Conservation (phyloP, 495 filamentous ascomycete species). For the Talaromyces adpressus region DNA sequence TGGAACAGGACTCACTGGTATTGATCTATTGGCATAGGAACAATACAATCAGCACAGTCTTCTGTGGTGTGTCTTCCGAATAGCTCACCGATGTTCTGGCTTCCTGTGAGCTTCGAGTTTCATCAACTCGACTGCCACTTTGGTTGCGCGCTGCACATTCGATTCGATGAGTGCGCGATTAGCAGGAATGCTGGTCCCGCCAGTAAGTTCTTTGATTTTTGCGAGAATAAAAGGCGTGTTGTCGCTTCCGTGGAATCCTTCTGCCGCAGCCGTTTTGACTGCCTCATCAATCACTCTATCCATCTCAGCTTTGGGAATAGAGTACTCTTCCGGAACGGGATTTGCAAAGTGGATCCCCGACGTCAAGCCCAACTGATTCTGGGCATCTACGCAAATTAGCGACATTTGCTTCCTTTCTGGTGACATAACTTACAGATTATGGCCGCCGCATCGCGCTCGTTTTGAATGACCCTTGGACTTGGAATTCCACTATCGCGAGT, state of each 20-base stretch:
- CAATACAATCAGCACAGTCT: constrained; percentile 6
- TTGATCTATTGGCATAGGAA: constrained; percentile 26
- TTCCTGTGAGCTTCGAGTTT: constrained; percentile 44
- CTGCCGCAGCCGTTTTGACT: constrained; percentile 59
- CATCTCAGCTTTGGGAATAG: constrained; percentile 68
- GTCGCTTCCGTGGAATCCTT: constrained; percentile 63
- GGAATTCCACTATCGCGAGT: constrained; percentile 72
- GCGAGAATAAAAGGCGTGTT: constrained; percentile 85
- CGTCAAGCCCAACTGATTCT: constrained; percentile 54
- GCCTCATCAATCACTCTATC: constrained; percentile 66
- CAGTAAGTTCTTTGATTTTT: constrained; percentile 74
- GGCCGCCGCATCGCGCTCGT: constrained; percentile 75
- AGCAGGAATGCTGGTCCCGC: constrained; percentile 61
- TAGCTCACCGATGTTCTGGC: constrained; percentile 34
- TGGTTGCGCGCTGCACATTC: constrained; percentile 75
- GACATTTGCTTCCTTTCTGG: not conserved
- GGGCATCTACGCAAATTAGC: constrained; percentile 43
- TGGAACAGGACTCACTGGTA: constrained; percentile 26
- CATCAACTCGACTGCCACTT: constrained; percentile 68
- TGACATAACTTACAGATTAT: constrained; percentile 60
- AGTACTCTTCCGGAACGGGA: constrained; percentile 66
- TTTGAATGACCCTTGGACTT: constrained; percentile 66
- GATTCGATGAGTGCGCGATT: constrained; percentile 72
- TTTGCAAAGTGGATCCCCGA: constrained; percentile 83
- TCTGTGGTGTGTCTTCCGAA: not conserved